Conservation (phyloP, 176 grass and related monocot genomes). For the Bromus sterilis region DNA sequence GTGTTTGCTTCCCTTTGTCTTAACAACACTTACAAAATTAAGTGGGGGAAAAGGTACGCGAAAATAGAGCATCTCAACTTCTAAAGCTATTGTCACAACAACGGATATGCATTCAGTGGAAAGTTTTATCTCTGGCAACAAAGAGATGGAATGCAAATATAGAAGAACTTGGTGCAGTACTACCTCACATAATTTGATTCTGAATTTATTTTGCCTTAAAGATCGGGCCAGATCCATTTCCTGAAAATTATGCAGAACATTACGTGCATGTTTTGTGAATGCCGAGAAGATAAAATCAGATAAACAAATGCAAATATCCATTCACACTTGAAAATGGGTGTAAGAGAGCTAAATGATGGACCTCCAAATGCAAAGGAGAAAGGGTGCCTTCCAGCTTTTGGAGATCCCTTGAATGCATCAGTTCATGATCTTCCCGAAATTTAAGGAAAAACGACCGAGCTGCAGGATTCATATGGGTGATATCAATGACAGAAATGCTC, state of each 20-base stretch:
- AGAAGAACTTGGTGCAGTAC: not conserved
- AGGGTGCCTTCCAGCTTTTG: conserved; percentile 90
- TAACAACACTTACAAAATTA: conserved; percentile 1
- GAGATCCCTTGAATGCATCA: conserved; percentile 89
- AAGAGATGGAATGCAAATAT: not conserved
- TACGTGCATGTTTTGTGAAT: not conserved
- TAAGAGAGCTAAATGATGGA: conserved; percentile 24
- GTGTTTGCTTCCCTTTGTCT: not conserved
- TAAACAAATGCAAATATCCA: not conserved
- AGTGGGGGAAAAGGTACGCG: not conserved
- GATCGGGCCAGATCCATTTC: conserved; percentile 82
- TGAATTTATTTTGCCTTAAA: conserved; percentile 87
- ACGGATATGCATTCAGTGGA: not conserved
- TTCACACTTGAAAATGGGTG: not conserved
- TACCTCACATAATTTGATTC: conserved; percentile 91
- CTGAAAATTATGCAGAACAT: conserved; percentile 36
- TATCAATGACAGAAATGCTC: not conserved
- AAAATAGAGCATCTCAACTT: not conserved
- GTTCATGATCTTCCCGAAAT: conserved; percentile 89
- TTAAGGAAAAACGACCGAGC: conserved; percentile 78
- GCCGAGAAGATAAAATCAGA: not conserved
- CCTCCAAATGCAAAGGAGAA: conserved; percentile 95
- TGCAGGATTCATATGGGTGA: conserved; percentile 25
- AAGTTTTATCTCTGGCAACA: not conserved
- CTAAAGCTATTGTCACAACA: not conserved